A percentile compares a stretch with the other conserved stretches of the same genome.
phyloP scores from a whole-genome alignment of 2,329 filamentous ascomycete species.

The Aspergillus flavus region DNA sequence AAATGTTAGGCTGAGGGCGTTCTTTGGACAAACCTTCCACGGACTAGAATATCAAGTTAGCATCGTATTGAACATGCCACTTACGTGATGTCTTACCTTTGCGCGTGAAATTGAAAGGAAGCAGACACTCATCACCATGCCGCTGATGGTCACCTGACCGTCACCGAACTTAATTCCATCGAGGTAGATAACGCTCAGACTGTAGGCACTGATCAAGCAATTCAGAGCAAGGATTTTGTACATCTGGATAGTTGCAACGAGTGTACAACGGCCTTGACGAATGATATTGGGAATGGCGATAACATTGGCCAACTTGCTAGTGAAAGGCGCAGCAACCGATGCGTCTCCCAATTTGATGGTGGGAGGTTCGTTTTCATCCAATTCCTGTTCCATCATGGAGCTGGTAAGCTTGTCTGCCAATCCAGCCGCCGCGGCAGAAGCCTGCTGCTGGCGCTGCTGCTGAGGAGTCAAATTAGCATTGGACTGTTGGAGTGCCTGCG shows the following conservation, averaged over 20 bases:
- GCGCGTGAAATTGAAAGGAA: constrained; percentile 98
- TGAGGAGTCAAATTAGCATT: constrained; percentile 53
- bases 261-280: constrained; percentile 92
- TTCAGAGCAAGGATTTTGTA: constrained; percentile 99
- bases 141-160: constrained; percentile 96
- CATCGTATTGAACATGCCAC: constrained; percentile 1
- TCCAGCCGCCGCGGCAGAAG: constrained; percentile 70
- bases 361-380: constrained; percentile 87
- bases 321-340: constrained; percentile 95
- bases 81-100: constrained; percentile 55
- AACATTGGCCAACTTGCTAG: constrained; percentile 95
- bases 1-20: constrained; percentile 96
- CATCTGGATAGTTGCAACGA: constrained; percentile 99
- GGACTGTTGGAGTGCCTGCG: constrained; percentile 60
- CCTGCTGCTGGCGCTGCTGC: constrained; percentile 57
- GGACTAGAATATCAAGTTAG: constrained; percentile 52
- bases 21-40: constrained; percentile 96
- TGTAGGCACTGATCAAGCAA: constrained; percentile 97
- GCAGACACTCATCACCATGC: constrained; percentile 99
- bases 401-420: constrained; percentile 85
- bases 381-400: constrained; percentile 85
- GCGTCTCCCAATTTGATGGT: constrained; percentile 97
- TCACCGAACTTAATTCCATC: constrained; percentile 99
- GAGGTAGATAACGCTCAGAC: constrained; percentile 90
- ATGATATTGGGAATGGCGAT: constrained; percentile 98